These are phyloP conservation scores for Blastobotrys serpentis DNA, from an alignment of 1,139 yeast species.

Conservation along the genomic window DNA sequence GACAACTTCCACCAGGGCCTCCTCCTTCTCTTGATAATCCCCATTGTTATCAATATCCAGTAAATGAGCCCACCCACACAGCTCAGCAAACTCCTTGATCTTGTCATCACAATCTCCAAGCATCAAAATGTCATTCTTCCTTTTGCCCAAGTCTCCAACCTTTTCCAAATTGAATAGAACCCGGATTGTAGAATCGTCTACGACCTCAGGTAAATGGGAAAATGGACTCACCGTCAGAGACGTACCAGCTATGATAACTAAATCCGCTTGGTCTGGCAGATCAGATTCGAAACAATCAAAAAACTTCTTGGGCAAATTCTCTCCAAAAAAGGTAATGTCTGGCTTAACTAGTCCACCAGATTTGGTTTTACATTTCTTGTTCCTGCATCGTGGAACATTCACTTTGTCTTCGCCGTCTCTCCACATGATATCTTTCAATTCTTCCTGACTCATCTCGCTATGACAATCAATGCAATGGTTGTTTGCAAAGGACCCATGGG, in stretches of 20 bases:
- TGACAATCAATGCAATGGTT: constrained; percentile 81
- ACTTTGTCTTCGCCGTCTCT: constrained; percentile 23
- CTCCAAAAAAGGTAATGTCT: constrained; percentile 92
- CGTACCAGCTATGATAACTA: constrained; percentile 90
- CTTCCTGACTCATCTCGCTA: constrained; percentile 51
- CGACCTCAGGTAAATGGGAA: constrained; percentile 74
- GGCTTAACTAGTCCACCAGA: constrained; percentile 75
- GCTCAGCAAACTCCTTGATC: constrained; percentile 51
- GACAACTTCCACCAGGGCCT: constrained; percentile 15
- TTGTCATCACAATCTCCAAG: constrained; percentile 64
- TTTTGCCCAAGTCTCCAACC: constrained; percentile 63
- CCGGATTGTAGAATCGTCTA: constrained; percentile 50
- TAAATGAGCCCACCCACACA: constrained; percentile 65
- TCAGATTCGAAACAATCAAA: constrained; percentile 62
- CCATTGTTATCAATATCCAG: no score
- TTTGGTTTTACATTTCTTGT: constrained; percentile 37
- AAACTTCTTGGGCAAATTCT: constrained; percentile 67
- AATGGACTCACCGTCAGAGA: constrained; percentile 87
- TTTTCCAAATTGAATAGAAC: constrained; percentile 69
- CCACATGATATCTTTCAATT: constrained; percentile 49
- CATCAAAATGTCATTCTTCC: constrained; percentile 59
- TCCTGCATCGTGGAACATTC: constrained; percentile 57
- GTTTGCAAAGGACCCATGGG: constrained; percentile 89
- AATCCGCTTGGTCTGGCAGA: constrained; percentile 50
- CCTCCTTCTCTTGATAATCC: constrained; percentile 11